Evolutionary conservation across 179 eudicot genomes (phyloP).

Genomic region (Actinidia polygama): DNA sequence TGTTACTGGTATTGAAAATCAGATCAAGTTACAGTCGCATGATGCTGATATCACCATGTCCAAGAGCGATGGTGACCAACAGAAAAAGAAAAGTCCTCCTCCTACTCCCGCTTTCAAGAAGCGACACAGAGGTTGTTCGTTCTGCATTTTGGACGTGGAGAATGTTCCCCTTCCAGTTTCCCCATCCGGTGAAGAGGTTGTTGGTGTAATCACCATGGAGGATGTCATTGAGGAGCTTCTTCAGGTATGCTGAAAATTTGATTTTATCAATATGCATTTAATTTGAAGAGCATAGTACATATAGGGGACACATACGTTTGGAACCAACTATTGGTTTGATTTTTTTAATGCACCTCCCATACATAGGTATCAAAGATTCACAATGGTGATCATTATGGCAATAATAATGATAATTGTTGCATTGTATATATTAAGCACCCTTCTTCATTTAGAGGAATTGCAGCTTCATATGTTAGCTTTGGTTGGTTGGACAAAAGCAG

Average conservation of each 20-base stretch:
- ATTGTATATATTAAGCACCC: not conserved
- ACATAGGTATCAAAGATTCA: not conserved
- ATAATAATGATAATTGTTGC: not conserved
- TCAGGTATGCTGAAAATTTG: constrained; percentile 55
- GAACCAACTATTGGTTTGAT: not conserved
- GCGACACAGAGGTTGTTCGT: constrained; percentile 93
- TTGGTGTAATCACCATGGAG: constrained; percentile 94
- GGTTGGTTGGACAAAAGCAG: not conserved
- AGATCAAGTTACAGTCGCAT: constrained; percentile 33
- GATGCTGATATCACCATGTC: constrained; percentile 30
- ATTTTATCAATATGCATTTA: not conserved
- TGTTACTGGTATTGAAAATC: constrained; percentile 22
- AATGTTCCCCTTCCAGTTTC: constrained; percentile 73
- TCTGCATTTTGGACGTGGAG: constrained; percentile 85
- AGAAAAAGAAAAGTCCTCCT: constrained; percentile 58
- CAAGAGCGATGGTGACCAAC: constrained; percentile 48
- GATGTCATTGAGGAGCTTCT: constrained; percentile 98
- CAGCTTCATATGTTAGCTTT: not conserved
- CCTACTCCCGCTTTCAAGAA: constrained; percentile 77
- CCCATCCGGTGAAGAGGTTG: constrained; percentile 72
- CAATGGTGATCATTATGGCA: not conserved
- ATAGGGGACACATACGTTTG: not conserved
- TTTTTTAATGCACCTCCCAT: not conserved
- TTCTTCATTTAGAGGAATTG: not conserved
- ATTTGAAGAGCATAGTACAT: not conserved